Conservation (phyloP, 139 green algal species). For the Ettlia oleoabundans region DNA sequence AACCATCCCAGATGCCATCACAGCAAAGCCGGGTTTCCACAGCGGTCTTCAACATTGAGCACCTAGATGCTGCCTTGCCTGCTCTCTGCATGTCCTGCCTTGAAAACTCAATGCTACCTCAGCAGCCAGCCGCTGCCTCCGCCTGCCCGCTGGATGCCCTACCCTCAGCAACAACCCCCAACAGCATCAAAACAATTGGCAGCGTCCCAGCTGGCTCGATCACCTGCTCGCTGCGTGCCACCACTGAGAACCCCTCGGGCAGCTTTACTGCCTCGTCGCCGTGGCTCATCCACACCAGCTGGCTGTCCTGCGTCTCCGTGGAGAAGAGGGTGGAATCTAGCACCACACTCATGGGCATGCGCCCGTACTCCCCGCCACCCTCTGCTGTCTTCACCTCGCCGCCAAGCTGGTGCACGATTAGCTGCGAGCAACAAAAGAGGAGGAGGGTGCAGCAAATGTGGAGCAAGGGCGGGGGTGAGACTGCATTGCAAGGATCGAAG, state of each 20-base stretch:
- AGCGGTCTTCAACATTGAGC: too few species aligned
- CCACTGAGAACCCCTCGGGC: constrained; percentile 85
- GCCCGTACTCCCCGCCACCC: constrained; percentile 94
- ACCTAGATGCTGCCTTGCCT: too few species aligned
- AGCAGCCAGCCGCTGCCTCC: too few species aligned
- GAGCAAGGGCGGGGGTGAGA: neutral
- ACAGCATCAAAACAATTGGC: too few species aligned
- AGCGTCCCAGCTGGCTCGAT: too few species aligned
- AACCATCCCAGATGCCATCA: too few species aligned
- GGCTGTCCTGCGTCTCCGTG: constrained; percentile 46
- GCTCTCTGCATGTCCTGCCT: too few species aligned
- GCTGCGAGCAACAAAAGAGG: constrained; percentile 38
- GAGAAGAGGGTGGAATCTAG: constrained; percentile 74
- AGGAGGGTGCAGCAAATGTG: neutral
- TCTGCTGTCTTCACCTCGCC: constrained; percentile 79
- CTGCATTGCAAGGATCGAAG: too few species aligned
- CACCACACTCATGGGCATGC: constrained; percentile 88
- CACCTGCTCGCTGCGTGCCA: constrained; percentile 86
- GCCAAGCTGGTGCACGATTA: constrained; percentile 61
- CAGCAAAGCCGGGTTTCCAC: too few species aligned
- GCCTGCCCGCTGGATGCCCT: too few species aligned
- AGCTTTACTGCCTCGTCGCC: constrained; percentile 91
- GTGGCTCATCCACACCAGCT: constrained; percentile 99
- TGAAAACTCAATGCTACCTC: too few species aligned
- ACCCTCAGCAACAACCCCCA: too few species aligned